A percentile compares a stretch with the other conserved stretches of the same genome.
These are phyloP conservation scores for Arthrinium puccinioides DNA, from an alignment of 2,329 filamentous ascomycete species.

Conservation along the genomic window DNA sequence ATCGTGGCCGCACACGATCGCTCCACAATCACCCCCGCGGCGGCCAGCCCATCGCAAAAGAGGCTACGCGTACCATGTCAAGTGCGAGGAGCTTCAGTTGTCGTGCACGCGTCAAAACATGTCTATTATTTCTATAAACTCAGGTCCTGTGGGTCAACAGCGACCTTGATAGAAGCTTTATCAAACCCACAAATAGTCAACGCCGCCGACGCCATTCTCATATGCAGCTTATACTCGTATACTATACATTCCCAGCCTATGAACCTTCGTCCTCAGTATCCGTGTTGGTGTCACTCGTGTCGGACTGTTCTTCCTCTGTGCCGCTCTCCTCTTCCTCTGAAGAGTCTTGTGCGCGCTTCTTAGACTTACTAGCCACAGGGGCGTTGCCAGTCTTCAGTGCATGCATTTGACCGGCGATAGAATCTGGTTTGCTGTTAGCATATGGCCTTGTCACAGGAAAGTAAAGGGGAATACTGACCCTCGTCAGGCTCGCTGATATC, in stretches of 20 bases:
- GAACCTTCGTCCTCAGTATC: conserved; percentile 52
- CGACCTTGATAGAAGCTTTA: no score
- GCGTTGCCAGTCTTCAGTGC: conserved; percentile 67
- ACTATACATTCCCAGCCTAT: conserved; percentile 1
- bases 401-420: conserved; percentile 84
- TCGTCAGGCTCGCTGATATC: conserved; percentile 98
- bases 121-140: no score
- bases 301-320: conserved; percentile 64
- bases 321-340: conserved; percentile 73
- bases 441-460: no score
- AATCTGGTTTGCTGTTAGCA: conserved; percentile 50
- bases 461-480: conserved; percentile 61
- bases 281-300: conserved; percentile 62
- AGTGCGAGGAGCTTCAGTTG: no score
- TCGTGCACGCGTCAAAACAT: no score
- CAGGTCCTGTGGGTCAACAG: no score
- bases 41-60: no score
- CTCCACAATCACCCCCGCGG: no score
- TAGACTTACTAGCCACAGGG: conserved; percentile 46
- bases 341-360: conserved; percentile 50
- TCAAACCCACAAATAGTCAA: no score
- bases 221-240: conserved; percentile 3
- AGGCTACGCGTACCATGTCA: no score
- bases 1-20: no score
- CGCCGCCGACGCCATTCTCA: conserved; percentile 2